Base-by-base conservation (phyloP, 805 yeast genomes). In the Kazachstania viticola region DNA sequence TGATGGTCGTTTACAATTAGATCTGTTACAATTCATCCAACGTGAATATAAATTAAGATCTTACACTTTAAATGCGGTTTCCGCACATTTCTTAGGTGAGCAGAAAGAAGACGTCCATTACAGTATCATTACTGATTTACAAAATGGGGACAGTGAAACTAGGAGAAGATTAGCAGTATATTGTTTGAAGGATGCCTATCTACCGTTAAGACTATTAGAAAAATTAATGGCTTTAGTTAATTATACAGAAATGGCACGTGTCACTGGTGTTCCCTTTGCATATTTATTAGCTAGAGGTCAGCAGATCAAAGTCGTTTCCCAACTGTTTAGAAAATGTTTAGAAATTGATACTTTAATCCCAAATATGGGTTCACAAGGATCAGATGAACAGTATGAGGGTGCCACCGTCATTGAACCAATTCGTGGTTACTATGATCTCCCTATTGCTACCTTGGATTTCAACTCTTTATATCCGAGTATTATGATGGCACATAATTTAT, bases 231-330 rank as follows among this genome's bases (percentile, higher is more conserved):
- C 96, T 46, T 64, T 91, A 38, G 94, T 93, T 38, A 91, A 91
- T 50, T 91, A 91, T 58, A 88, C 96, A 1, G 99, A 91, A 60
- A 91, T 91, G 99, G 96, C 98, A 2, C 78, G 99, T 63, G 99
- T 91, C 17, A 91, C 98, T 0, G 99, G 99, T 42, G 97, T 91
- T 9, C 98, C 99, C 0, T 84, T 91, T 48, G 79, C 95, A 1
- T 88, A 75, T 50, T 66, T 91, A 39, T 61, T 91, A 27, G 56
- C 93, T 12, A 71, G 99, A 51, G 99, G 99, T 25, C 99, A 91
- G 62, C 98, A 93, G 58, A 88, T 91, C 56, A 91, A 91, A 56
- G 99, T 91, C 49, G 75, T 91, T 30, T 87, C 97, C 0, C 99
- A 91, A 60, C 64, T 91, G 30, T 91, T 83, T 60, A 69, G 99